Percentiles rank a stretch among this genome's conserved stretches.
Evolutionary conservation across 352 stramenopile species (phyloP).

Genomic region (Plasmopara halstedii): DNA sequence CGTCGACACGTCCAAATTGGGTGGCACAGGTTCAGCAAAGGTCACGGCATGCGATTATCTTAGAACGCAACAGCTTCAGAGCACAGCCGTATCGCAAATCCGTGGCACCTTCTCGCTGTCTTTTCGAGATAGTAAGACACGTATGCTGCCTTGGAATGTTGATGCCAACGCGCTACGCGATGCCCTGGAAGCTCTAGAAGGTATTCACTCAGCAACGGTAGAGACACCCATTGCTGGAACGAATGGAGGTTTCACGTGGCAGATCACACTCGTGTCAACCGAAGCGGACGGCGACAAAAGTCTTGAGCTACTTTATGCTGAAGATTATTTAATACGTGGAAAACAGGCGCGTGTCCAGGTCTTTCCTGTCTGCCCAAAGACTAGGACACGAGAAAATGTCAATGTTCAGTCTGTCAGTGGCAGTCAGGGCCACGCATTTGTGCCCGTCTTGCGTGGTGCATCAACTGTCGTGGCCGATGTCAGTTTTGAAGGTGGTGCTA

Average conservation of each 20-base stretch:
- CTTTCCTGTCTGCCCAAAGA: slow-evolving; percentile 33
- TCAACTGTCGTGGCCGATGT: slow-evolving; percentile 55
- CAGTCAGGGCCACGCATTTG: slow-evolving; percentile 56
- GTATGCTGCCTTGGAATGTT: slow-evolving; percentile 64
- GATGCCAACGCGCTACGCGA: slow-evolving; percentile 34
- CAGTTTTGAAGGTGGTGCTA: slow-evolving; percentile 48
- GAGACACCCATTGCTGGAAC: slow-evolving; percentile 11
- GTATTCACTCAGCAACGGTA: slow-evolving; percentile 72
- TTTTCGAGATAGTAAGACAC: slow-evolving; percentile 63
- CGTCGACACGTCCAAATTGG: slow-evolving; percentile 48
- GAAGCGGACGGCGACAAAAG: slow-evolving; percentile 29
- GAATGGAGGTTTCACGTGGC: slow-evolving; percentile 70
- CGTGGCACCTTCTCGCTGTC: slow-evolving; percentile 82
- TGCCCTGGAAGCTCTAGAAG: slow-evolving; percentile 61
- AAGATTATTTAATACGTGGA: slow-evolving; percentile 71
- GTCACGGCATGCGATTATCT: slow-evolving; percentile 84
- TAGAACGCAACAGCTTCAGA: slow-evolving; percentile 69
- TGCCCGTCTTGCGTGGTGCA: slow-evolving; percentile 48
- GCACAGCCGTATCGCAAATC: slow-evolving; percentile 37
- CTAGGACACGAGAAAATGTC: slow-evolving; percentile 27
- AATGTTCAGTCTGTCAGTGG: slow-evolving; percentile 34
- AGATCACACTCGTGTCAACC: slow-evolving; percentile 78
- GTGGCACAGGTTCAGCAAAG: slow-evolving; percentile 18
- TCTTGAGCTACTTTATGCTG: slow-evolving; percentile 63
- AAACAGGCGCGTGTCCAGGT: slow-evolving; percentile 35